Base-by-base conservation (phyloP, 345 rosid species). In the Euphorbia tirucalli region DNA sequence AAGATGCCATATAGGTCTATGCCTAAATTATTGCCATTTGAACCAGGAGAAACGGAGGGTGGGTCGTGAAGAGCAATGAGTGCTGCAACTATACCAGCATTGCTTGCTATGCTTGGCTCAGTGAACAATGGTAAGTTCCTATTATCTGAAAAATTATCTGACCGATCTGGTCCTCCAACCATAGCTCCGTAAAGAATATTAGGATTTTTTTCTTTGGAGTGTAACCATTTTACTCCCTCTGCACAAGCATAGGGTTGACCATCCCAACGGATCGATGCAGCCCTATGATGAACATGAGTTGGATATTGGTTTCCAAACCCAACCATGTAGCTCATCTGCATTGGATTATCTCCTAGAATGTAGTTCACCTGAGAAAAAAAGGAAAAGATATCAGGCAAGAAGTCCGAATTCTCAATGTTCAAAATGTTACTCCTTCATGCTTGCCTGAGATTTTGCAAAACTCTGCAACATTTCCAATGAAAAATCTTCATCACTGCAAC, bases 371-470 rank as follows among this genome's bases (percentile, higher is more conserved):
- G 72, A 24, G 22, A 35, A 7, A 63, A n/a, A n/a, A n/a, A n/a
- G n/a, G n/a, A n/a, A n/a, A n/a, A n/a, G n/a, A n/a, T n/a, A n/a
- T n/a, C n/a, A n/a, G n/a, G n/a, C n/a, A n/a, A n/a, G n/a, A n/a
- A 16, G 3, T 19, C 9, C 22, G 3, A 48, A 9, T 24, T 24
- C 43, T 8, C 39, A 59, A 67, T 9, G 22, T 66, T 58, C 41
- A 46, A 66, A 27, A 62, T 62, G 39, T n/a, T n/a, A n/a, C 5
- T 62, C 8, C n/a, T 41, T 15, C 18, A 27, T 65, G 54, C 78
- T 83, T 72, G 75, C 87, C 86, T 87, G 87, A 68, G 84, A 83
- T 57, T 18, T 63, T 65, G 94, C 82, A 74, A 87, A 85, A 35
- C 64, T 74, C 61, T 72, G 67, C 73, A 89, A 72, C 76, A 66